These are phyloP conservation scores for Lignosus rhinocerotis DNA, from an alignment of 1,284 basidiomycete species.

Conservation along the genomic window DNA sequence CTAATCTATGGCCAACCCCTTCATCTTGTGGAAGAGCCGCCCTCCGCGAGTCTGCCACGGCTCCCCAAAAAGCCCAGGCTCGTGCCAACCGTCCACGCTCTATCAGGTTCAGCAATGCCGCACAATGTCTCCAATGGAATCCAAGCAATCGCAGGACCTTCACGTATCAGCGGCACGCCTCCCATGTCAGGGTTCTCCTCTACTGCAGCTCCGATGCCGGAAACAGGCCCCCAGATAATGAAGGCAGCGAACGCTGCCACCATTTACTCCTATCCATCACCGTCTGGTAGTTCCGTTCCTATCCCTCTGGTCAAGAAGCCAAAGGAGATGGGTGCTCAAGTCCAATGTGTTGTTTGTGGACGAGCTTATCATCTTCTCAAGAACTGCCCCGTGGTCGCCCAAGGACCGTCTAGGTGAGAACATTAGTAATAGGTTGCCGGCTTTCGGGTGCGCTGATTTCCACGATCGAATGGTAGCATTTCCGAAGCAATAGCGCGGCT, in stretches of 20 bases:
- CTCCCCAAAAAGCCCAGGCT: constrained; percentile 18
- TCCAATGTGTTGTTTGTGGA: constrained; percentile 48
- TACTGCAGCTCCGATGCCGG: constrained; percentile 10
- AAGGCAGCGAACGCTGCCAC: constrained; percentile 15
- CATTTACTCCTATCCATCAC: constrained; percentile 34
- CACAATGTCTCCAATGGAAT: not conserved
- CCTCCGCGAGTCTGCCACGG: constrained; percentile 1
- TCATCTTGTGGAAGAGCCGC: constrained; percentile 45
- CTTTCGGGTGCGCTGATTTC: not conserved
- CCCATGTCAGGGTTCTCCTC: not conserved
- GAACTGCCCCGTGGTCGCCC: constrained; percentile 51
- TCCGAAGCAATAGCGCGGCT: constrained; percentile 43
- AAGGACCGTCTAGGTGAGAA: constrained; percentile 52
- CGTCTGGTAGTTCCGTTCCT: constrained; percentile 29
- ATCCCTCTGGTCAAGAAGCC: constrained; percentile 42
- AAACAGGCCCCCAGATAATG: constrained; percentile 3
- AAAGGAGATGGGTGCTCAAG: constrained; percentile 27
- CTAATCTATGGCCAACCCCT: constrained; percentile 65
- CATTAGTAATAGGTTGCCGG: not conserved
- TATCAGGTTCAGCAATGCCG: not conserved
- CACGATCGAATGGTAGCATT: constrained; percentile 4
- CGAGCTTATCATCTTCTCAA: constrained; percentile 46
- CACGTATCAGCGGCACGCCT: constrained; percentile 4
- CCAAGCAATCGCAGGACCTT: constrained; percentile 13
- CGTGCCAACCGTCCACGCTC: not conserved